phyloP scores from a whole-genome alignment of 1,284 basidiomycete genomes.

The Porphyrellus sp. region DNA sequence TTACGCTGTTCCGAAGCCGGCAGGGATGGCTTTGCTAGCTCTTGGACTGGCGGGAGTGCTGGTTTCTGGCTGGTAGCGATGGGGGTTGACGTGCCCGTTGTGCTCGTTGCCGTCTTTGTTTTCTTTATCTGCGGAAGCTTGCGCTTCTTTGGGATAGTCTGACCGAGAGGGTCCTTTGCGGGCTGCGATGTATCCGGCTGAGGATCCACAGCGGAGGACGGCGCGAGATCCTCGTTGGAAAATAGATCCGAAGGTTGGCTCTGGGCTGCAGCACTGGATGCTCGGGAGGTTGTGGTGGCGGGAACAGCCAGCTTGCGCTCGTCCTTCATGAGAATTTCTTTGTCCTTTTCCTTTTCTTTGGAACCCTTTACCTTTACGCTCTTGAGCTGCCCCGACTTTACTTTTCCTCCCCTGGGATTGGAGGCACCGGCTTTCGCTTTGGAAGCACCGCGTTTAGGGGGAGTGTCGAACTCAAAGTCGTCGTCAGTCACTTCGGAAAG shows the following conservation, averaged over 20 bases:
- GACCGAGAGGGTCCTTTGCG: slow-evolving; percentile 16
- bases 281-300: slow-evolving; percentile 18
- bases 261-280: slow-evolving; percentile 30
- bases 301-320: slow-evolving; percentile 36
- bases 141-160: slow-evolving; percentile 48
- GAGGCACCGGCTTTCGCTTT: slow-evolving; percentile 26
- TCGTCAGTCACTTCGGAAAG: slow-evolving; percentile 26
- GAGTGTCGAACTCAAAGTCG: slow-evolving; percentile 31
- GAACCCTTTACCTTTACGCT: slow-evolving; percentile 19
- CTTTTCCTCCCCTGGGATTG: slow-evolving; percentile 26
- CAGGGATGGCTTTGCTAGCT: slow-evolving; percentile 25
- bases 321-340: slow-evolving; percentile 39
- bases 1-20: slow-evolving; percentile 37
- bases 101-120: slow-evolving; percentile 44
- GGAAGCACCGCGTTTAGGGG: slow-evolving; percentile 27
- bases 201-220: slow-evolving; percentile 15
- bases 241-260: slow-evolving; percentile 31
- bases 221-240: slow-evolving; percentile 25
- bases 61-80: slow-evolving; percentile 33
- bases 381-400: slow-evolving; percentile 18
- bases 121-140: slow-evolving; percentile 75
- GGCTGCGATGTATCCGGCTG: slow-evolving; percentile 31
- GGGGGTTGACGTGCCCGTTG: slow-evolving; percentile 29
- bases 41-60: slow-evolving; percentile 19
- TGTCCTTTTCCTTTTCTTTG: slow-evolving; percentile 35